Evolutionary conservation across 179 eudicot species (phyloP), one percentile per base, ranked within the genome.

Genomic region (Corrigiola litoralis): DNA sequence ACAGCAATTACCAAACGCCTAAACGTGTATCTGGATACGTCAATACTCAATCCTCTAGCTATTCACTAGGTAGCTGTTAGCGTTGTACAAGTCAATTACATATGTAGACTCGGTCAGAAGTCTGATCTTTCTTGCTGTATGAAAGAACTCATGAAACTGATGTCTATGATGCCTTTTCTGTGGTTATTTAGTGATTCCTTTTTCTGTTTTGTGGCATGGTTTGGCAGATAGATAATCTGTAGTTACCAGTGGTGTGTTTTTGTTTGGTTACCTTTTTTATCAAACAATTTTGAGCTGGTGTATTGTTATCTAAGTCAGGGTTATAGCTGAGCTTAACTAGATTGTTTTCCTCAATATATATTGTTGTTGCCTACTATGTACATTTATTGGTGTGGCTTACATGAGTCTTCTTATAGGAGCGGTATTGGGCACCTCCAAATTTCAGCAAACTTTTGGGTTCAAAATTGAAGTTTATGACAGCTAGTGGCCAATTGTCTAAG

Each of bases 391-490:
- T 11, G 47, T 64, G 38, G 37, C 63, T 71, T 31, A 46, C 42
- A 38, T 60, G 40, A 37, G 62, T 72, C 45, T 68, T 58, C 60
- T 73, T 75, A 65, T 71, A 92, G 98, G 95, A 85, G 58, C 81
- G 78, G 64, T 80, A 84, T 76, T 77, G 70, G 65, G 85, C 85
- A 48, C 90, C 96, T 77, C 73, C 81, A 68, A 82, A 92, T 75
- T 69, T 92, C 72, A 84, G 78, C 23, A 84, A 67, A 69, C 64
- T 76, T 61, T 65, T 88, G 82, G 77, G 73, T 37, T 78, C 81
- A 72, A 83, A 81, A 64, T 72, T 87, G 67, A 84, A 84, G 84
- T 65, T 63, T 58, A 76, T 85, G 86, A 77, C 75, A 12, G 84
- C 83, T 45, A 76, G 70, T 56, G 90, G 90, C 24, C 84, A 75